Evolutionary conservation across 768 basidiomycete genomes (phyloP).

Genomic region (Lentinula aciculospora): DNA sequence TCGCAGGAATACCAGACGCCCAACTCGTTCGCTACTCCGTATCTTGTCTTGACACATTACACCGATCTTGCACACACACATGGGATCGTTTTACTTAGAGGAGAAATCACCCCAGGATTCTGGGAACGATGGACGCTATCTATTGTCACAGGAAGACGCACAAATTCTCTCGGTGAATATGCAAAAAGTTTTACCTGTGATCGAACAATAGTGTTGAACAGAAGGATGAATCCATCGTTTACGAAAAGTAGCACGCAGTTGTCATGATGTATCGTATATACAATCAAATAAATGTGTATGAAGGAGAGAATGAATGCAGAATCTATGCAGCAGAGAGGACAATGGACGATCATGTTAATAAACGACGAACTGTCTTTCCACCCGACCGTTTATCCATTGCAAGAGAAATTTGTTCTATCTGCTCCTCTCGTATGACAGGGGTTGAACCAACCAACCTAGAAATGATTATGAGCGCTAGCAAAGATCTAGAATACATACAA

Average conservation of each 20-base stretch:
- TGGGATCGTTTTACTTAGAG: slow-evolving; percentile 78
- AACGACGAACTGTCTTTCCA: slow-evolving; percentile 2
- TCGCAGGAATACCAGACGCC: slow-evolving; percentile 90
- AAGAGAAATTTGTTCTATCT: slow-evolving; percentile 41
- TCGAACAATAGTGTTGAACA: slow-evolving; percentile 19
- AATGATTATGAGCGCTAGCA: background rate
- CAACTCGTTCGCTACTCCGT: slow-evolving; percentile 82
- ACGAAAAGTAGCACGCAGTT: slow-evolving; percentile 30
- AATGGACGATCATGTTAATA: too few relatives aligned
- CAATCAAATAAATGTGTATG: background rate
- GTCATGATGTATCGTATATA: background rate
- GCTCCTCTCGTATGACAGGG: slow-evolving; percentile 55
- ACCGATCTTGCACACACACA: slow-evolving; percentile 82
- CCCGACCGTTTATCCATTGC: slow-evolving; percentile 22
- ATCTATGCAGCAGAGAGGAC: too few relatives aligned
- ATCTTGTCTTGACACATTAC: slow-evolving; percentile 87
- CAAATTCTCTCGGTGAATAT: slow-evolving; percentile 75
- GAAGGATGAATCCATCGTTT: slow-evolving; percentile 21
- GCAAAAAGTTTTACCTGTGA: slow-evolving; percentile 86
- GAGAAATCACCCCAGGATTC: slow-evolving; percentile 79
- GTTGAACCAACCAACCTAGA: slow-evolving; percentile 42
- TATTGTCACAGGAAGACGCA: slow-evolving; percentile 77
- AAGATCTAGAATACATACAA: background rate
- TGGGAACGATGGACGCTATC: slow-evolving; percentile 37
- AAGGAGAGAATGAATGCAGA: too few relatives aligned